Percentiles rank a stretch among this genome's conserved stretches.
Evolutionary conservation across 2,329 filamentous ascomycete species (phyloP).

Genomic region (Trichoderma sp.): DNA sequence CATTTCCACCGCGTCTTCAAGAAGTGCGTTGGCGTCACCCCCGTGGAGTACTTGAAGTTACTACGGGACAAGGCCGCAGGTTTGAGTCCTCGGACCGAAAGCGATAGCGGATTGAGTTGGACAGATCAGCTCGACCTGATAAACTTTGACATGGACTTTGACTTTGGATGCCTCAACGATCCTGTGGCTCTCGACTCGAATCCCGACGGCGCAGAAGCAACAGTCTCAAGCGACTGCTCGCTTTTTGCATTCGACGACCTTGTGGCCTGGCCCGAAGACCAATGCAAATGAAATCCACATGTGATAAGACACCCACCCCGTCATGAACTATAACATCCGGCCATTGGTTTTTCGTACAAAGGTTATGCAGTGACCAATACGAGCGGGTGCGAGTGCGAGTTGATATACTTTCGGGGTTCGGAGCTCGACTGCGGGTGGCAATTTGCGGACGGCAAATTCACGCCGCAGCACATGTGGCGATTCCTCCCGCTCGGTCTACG

Average conservation of each 20-base stretch:
- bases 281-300: neutral
- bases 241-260: constrained; percentile 23
- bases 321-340: neutral
- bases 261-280: constrained; percentile 16
- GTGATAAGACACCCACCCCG: neutral
- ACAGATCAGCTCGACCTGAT: constrained; percentile 4
- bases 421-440: neutral
- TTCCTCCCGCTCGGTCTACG: constrained; percentile 13
- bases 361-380: neutral
- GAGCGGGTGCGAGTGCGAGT: neutral
- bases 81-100: neutral
- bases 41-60: constrained; percentile 31
- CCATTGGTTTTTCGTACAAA: too few species aligned
- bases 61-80: neutral
- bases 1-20: constrained; percentile 60
- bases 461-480: neutral
- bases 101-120: constrained; percentile 8
- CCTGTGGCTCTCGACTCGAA: neutral
- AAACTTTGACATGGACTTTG: constrained; percentile 11
- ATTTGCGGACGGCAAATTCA: neutral
- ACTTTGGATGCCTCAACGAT: constrained; percentile 6
- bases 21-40: constrained; percentile 49
- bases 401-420: constrained; percentile 5
- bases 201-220: neutral
- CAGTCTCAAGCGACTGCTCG: neutral